Evolutionary conservation across 352 stramenopile genomes (phyloP).

Genomic region (Pythium vanterpoolii): DNA sequence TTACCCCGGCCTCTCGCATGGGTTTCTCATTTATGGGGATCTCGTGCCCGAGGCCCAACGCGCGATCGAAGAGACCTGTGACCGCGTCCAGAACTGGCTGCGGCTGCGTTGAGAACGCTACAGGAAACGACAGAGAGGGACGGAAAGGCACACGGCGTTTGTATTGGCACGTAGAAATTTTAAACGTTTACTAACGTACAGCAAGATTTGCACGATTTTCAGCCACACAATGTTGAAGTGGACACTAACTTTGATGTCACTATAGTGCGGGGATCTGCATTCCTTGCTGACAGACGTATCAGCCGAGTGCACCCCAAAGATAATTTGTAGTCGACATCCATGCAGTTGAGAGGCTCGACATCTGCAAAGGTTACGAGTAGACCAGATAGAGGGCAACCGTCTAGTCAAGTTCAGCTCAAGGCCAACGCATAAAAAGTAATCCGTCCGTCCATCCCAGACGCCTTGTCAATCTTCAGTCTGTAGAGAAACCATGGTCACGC

Average conservation of each 20-base stretch:
- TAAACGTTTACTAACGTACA: background rate
- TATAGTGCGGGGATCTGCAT: background rate
- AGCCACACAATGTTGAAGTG: background rate
- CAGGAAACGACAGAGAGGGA: slow-evolving; percentile 30
- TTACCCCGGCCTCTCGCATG: slow-evolving; percentile 77
- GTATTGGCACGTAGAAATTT: background rate
- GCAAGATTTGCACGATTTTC: background rate
- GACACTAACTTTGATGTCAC: background rate
- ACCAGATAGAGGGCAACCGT: background rate
- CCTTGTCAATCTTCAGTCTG: no score
- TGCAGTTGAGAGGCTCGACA: no score
- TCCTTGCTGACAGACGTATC: no score
- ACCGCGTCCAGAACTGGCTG: slow-evolving; percentile 70
- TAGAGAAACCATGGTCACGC: no score
- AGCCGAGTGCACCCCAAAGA: no score
- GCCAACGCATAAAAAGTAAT: background rate
- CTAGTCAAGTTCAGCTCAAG: no score
- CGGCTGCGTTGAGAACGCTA: slow-evolving; percentile 17
- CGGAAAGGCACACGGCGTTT: background rate
- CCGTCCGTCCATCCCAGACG: no score
- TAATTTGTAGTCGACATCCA: no score
- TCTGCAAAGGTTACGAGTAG: no score
- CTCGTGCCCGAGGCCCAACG: slow-evolving; percentile 73
- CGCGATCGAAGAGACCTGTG: slow-evolving; percentile 80
- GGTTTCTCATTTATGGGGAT: slow-evolving; percentile 86